Conservation (phyloP, 2,329 filamentous ascomycete genomes). For the Rhinocladiella similis region DNA sequence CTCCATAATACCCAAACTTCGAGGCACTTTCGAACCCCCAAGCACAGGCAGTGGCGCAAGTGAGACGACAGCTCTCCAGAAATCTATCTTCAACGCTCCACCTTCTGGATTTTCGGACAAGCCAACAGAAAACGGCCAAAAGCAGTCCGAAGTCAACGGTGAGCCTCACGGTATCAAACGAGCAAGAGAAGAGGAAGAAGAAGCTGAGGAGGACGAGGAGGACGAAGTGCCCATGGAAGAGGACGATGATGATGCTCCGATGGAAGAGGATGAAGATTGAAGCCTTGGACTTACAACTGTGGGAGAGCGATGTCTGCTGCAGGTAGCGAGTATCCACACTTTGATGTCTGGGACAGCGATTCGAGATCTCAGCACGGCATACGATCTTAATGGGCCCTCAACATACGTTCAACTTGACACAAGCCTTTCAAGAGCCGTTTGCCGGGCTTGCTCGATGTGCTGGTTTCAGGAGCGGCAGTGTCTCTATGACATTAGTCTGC, state of each 20-base stretch:
- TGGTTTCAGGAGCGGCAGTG: not conserved
- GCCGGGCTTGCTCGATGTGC: too few relatives aligned
- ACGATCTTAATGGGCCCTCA: too few relatives aligned
- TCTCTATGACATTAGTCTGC: constrained; percentile 20
- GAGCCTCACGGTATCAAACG: constrained; percentile 65
- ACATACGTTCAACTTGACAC: too few relatives aligned
- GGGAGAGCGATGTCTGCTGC: not conserved
- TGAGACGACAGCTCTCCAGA: constrained; percentile 73
- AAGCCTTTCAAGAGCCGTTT: not conserved
- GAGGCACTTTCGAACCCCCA: constrained; percentile 81
- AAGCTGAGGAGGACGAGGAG: constrained; percentile 58
- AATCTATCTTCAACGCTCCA: constrained; percentile 74
- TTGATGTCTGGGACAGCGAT: too few relatives aligned
- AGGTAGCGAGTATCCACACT: too few relatives aligned
- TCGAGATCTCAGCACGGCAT: too few relatives aligned
- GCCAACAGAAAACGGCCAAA: constrained; percentile 42
- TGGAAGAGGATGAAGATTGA: constrained; percentile 72
- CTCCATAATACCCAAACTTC: constrained; percentile 83
- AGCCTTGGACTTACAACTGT: not conserved
- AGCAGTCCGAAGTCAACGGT: constrained; percentile 54
- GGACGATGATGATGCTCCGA: constrained; percentile 72
- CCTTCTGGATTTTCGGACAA: constrained; percentile 49
- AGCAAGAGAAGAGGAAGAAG: constrained; percentile 67
- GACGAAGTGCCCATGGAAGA: constrained; percentile 67
- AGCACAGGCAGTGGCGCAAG: constrained; percentile 51